Base-by-base conservation (phyloP, 441 rosid species). In the Breynia disticha region DNA sequence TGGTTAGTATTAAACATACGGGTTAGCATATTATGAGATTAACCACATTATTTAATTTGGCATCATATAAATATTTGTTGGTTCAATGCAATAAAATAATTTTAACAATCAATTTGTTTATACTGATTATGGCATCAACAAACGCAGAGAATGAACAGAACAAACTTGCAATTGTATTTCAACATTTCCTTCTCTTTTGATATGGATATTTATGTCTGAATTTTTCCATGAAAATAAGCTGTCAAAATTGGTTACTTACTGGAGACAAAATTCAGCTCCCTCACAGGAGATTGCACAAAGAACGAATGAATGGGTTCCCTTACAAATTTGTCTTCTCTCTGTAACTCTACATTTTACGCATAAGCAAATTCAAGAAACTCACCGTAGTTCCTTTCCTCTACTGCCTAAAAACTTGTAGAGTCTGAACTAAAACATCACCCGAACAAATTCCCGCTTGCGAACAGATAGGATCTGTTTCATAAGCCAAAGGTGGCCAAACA, bases 231-330 rank as follows among this genome's bases (percentile, higher is more conserved):
- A 16, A 16, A 48, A 20, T 46, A 12, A 9, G 12, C 2, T 13
- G 46, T 19, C 53, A 64, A 68, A 35, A 42, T 17, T 24, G 41
- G 35, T 20, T 56, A 62, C 55, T 56, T 46, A 17, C n/a, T 15
- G 5, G 56, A 60, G 39, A 62, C 59, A 54, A 48, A 55, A 50
- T 57, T 54, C 21, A 42, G 54, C 19, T 45, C 48, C 49, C 56
- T 7, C 7, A 22, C 43, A 11, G 52, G 49, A 54, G 10, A 20
- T 32, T 17, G 20, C 15, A 28, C 19, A 66, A 72, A 56, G 54
- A 67, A 75, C 60, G 47, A 58, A 57, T 48, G 22, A 60, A 68
- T 16, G 8, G 19, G 49, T 22, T 51, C 54, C 58, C 41, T 52
- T 12, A 14, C 28, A 62, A 50, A 38, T 37, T 19, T 48, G 21